These are phyloP conservation scores for Ceratocystis huliohia DNA, from an alignment of 2,329 filamentous ascomycete species.

Conservation along the genomic window DNA sequence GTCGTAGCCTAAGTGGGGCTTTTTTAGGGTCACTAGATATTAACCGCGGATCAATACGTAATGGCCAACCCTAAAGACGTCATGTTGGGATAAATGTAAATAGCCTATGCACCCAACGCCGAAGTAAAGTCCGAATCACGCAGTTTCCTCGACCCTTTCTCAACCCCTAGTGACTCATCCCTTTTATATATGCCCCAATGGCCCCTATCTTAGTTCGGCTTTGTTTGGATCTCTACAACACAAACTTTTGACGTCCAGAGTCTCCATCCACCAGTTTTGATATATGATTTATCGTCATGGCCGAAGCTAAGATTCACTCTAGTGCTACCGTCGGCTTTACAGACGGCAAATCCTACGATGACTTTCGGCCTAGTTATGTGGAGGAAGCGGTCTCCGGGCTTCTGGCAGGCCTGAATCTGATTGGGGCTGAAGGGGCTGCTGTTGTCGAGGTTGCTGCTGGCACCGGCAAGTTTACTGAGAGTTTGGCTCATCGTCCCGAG, in stretches of 20 bases:
- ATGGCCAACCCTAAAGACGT: neutral
- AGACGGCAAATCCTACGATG: constrained; percentile 52
- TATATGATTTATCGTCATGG: constrained; percentile 18
- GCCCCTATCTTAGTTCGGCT: neutral
- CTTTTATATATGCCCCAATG: too few species aligned
- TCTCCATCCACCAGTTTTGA: neutral
- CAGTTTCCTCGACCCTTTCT: neutral
- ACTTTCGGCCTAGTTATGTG: constrained; percentile 55
- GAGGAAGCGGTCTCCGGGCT: constrained; percentile 44
- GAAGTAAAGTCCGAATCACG: neutral
- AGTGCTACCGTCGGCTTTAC: constrained; percentile 46
- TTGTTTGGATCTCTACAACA: neutral
- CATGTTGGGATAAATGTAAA: neutral
- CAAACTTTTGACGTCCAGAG: neutral
- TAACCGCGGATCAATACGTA: neutral
- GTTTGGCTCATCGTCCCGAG: constrained; percentile 46
- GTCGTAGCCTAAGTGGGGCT: neutral
- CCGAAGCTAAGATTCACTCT: constrained; percentile 38
- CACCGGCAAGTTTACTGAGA: constrained; percentile 58
- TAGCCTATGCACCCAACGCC: neutral
- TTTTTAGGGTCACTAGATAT: neutral
- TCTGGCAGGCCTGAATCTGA: constrained; percentile 42
- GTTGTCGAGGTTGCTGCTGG: constrained; percentile 55
- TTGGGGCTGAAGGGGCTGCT: constrained; percentile 33
- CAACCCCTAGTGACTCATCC: too few species aligned